These are phyloP conservation scores for Thalassiosira mediterranea DNA, from an alignment of 352 stramenopile species.

Conservation along the genomic window DNA sequence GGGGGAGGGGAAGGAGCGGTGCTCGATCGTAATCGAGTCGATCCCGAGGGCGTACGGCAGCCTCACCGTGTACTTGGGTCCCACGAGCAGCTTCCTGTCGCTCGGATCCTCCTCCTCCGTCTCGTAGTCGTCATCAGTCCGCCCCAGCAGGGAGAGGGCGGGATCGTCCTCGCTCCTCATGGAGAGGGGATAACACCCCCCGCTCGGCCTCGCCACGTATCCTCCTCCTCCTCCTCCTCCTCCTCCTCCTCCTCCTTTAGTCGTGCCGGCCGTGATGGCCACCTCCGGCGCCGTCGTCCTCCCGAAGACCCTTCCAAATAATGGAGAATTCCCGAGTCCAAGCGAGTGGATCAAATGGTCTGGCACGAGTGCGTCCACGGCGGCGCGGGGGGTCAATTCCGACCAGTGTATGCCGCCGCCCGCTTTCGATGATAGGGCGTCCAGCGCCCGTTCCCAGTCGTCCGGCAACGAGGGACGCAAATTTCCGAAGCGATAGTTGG, in stretches of 20 bases:
- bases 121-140: constrained; percentile 1
- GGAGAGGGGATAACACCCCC: constrained; percentile 48
- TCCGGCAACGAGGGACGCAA: constrained; percentile 39
- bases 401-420: constrained; percentile 6
- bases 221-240: neutral
- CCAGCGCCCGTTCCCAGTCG: constrained; percentile 47
- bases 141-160: constrained; percentile 18
- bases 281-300: constrained; percentile 32
- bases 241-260: constrained; percentile 6
- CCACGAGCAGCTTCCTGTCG: neutral
- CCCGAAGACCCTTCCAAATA: constrained; percentile 20
- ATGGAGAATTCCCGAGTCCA: constrained; percentile 19
- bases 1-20: constrained; percentile 36
- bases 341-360: constrained; percentile 47
- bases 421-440: constrained; percentile 4
- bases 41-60: constrained; percentile 37
- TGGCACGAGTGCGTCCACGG: constrained; percentile 40
- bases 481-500: constrained; percentile 11
- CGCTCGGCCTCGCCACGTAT: constrained; percentile 18
- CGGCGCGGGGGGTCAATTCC: constrained; percentile 29
- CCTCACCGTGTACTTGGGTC: constrained; percentile 48
- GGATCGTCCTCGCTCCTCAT: constrained; percentile 52
- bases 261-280: constrained; percentile 31
- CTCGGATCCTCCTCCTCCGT: neutral
- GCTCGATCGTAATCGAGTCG: constrained; percentile 47